Evolutionary conservation across 768 basidiomycete genomes (phyloP).

Genomic region (Suillus variegatus): DNA sequence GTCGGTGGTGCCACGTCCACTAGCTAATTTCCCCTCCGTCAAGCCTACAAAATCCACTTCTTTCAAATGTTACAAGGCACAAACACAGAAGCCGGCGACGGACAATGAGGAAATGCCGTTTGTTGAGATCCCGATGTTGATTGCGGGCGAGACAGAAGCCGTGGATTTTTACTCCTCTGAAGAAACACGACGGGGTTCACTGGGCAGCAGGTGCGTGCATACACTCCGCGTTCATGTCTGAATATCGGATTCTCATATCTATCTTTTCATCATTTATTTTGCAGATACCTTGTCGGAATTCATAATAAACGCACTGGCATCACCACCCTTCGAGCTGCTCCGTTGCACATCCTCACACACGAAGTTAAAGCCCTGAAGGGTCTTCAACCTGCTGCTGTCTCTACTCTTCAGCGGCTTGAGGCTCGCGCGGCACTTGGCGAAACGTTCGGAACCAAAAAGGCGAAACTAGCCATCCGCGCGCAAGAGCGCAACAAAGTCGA

Average conservation of each 20-base stretch:
- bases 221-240: conserved; percentile 1
- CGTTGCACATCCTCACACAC: conserved; percentile 70
- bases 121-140: conserved; percentile 36
- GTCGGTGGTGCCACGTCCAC: conserved; percentile 15
- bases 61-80: conserved; percentile 63
- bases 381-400: conserved; percentile 49
- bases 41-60: conserved; percentile 56
- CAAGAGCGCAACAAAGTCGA: conserved; percentile 90
- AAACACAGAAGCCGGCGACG: conserved; percentile 31
- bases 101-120: conserved; percentile 32
- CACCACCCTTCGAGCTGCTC: conserved; percentile 67
- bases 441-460: conserved; percentile 94
- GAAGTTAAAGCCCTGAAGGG: conserved; percentile 85
- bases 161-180: conserved; percentile 80
- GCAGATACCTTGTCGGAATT: conserved; percentile 82
- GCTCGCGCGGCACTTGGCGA: conserved; percentile 83
- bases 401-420: conserved; percentile 52
- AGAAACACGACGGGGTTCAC: conserved; percentile 49
- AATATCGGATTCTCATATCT: not conserved
- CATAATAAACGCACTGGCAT: conserved; percentile 75
- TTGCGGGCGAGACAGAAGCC: conserved; percentile 82
- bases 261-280: not conserved
- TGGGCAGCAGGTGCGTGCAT: conserved; percentile 66
- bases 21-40: conserved; percentile 68
- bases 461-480: conserved; percentile 81